Base-by-base conservation (phyloP, 495 filamentous ascomycete genomes). In the Podospora fimiseda region DNA sequence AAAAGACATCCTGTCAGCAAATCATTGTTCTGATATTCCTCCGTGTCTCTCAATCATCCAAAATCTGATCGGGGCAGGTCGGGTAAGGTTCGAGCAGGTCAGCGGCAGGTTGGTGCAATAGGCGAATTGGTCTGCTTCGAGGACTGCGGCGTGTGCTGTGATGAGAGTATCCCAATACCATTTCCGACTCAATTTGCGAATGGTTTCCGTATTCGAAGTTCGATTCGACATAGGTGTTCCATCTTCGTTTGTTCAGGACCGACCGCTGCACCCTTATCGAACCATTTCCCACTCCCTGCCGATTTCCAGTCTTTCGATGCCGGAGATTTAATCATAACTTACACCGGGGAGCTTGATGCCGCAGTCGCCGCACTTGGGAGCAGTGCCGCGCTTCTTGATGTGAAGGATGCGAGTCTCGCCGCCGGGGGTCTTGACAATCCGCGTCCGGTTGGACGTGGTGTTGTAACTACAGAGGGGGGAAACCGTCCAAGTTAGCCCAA, bases 311-410 rank as follows among this genome's bases (percentile, higher is more conserved):
- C 46, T 20, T 40, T 23, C 13, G 52, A 11, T 19, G 19, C 21
- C 8, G 22, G 20, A 53, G 24, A 43, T 23, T 30, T 16, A 50
- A 43, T 50, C 9, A 50, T 27, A 13, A 90, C 89, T 84, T 84
- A 95, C 89, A 71, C 90, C 90, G 62, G 89, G 82, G 64, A 95
- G 83, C 79, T 96, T 95, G 77, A 85, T 84, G 66, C 91, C 91
- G 70, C 93, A 96, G 81, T 96, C 93, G 82, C 93, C 93, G 72
- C 93, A 99, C 80, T 97, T 97, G 64, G 93, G 92, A 61, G 89
- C 84, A 64, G 87, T 91, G 60, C 89, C 91, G 75, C 84, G 85
- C 86, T 97, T 97, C 86, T 96, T 96, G 80, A 95, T 89, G 84
- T 97, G 90, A 61, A 96, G 88, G 68, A 95, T 86, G 68, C 90